Conservation (phyloP, 2,329 filamentous ascomycete species). For the Harringtonia aguacate region DNA sequence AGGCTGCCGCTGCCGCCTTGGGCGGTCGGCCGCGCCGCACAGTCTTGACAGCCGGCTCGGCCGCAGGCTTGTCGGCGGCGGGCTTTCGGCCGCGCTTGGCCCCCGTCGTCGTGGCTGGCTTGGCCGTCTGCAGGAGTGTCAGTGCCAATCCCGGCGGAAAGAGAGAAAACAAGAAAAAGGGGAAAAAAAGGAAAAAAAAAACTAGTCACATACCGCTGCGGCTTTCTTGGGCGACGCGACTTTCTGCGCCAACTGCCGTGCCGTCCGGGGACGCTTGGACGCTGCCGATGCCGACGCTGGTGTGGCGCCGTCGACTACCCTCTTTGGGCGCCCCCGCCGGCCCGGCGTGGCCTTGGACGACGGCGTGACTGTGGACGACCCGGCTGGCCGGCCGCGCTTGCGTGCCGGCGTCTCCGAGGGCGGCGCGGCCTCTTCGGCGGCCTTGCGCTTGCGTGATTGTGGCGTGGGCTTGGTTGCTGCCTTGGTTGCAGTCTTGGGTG, state of each 20-base stretch:
- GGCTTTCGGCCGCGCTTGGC: background rate
- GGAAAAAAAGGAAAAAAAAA: too few relatives aligned
- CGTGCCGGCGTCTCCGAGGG: constrained; percentile 1
- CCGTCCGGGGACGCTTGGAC: constrained; percentile 3
- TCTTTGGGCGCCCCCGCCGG: constrained; percentile 1
- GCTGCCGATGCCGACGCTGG: too few relatives aligned
- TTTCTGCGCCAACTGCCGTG: constrained; percentile 4
- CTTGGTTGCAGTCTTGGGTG: background rate
- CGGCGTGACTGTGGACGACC: background rate
- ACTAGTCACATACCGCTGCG: background rate
- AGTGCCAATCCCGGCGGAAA: too few relatives aligned
- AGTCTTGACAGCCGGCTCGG: background rate
- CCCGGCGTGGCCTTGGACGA: background rate
- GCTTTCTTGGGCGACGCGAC: background rate
- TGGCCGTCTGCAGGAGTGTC: background rate
- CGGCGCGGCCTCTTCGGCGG: constrained; percentile 10
- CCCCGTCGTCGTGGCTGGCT: background rate
- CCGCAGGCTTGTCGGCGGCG: background rate
- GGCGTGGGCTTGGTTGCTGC: background rate
- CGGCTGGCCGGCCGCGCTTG: constrained; percentile 10
- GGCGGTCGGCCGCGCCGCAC: too few relatives aligned
- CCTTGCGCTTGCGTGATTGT: constrained; percentile 15
- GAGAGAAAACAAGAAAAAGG: too few relatives aligned
- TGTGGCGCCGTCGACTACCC: background rate
- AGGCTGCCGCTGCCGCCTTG: background rate